phyloP scores from a whole-genome alignment of 1,284 basidiomycete species.

The Vanrija sp. region DNA sequence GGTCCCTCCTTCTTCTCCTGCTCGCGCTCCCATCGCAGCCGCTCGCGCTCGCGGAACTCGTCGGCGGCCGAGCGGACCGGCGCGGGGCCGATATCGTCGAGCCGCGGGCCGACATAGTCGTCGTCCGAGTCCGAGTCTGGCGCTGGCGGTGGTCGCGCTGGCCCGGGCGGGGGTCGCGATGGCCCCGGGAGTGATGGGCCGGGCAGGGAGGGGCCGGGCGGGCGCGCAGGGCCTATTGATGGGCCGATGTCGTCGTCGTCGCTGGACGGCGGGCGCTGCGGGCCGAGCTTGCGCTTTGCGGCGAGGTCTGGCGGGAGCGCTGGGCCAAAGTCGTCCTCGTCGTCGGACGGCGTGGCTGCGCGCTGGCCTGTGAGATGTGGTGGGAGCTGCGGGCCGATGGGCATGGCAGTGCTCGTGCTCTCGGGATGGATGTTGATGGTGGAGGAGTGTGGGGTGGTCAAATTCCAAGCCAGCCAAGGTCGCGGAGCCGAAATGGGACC shows the following conservation, averaged over 20 bases:
- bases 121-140: constrained; percentile 24
- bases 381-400: constrained; percentile 17
- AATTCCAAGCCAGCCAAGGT: too few species aligned
- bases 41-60: constrained; percentile 74
- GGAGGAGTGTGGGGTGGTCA: not conserved
- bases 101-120: constrained; percentile 29
- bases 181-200: constrained; percentile 4
- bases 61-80: constrained; percentile 55
- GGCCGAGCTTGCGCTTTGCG: constrained; percentile 17
- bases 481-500: too few species aligned
- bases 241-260: not conserved
- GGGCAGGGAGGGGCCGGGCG: not conserved
- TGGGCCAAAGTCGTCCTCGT: constrained; percentile 70
- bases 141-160: not conserved
- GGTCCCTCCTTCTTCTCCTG: constrained; percentile 12
- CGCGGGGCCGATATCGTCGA: constrained; percentile 1
- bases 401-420: constrained; percentile 8
- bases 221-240: constrained; percentile 2
- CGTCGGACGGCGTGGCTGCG: constrained; percentile 20
- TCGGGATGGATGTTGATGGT: not conserved
- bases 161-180: not conserved
- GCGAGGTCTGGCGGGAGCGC: constrained; percentile 39
- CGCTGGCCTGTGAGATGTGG: constrained; percentile 4
- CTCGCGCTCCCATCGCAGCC: not conserved
- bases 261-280: constrained; percentile 2